Conservation (phyloP, 352 stramenopile genomes). For the Globisporangium nunn region DNA sequence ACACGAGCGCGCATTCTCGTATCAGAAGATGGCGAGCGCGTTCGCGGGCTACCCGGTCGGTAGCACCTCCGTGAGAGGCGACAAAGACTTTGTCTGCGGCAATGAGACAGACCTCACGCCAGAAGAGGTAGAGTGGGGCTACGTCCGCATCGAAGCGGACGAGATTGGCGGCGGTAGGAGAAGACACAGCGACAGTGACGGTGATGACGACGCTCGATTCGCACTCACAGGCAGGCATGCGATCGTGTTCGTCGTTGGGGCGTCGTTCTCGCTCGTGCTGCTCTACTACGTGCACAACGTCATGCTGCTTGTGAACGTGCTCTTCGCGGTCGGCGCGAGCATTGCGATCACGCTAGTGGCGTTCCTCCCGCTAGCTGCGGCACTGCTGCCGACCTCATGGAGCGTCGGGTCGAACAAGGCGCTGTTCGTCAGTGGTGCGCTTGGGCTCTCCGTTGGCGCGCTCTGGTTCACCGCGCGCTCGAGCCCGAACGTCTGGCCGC, state of each 20-base stretch:
- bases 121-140: conserved; percentile 6
- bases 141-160: conserved; percentile 26
- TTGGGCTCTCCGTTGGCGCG: conserved; percentile 20
- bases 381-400: not conserved
- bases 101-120: not conserved
- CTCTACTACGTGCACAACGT: conserved; percentile 60
- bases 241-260: conserved; percentile 46
- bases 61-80: not conserved
- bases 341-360: conserved; percentile 41
- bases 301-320: conserved; percentile 38
- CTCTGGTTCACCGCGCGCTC: conserved; percentile 58
- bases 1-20: conserved; percentile 44
- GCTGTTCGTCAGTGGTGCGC: conserved; percentile 3
- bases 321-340: conserved; percentile 47
- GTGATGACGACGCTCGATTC: conserved; percentile 15
- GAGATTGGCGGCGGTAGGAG: not conserved
- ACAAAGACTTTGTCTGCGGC: not conserved
- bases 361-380: conserved; percentile 19
- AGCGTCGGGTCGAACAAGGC: not conserved
- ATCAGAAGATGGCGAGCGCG: conserved; percentile 30
- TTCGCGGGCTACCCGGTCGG: conserved; percentile 3
- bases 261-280: conserved; percentile 46
- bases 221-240: conserved; percentile 48
- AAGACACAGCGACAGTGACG: not conserved
- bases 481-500: conserved; percentile 64